phyloP scores from a whole-genome alignment of 1,284 basidiomycete genomes.

The Moesziomyces antarcticus region DNA sequence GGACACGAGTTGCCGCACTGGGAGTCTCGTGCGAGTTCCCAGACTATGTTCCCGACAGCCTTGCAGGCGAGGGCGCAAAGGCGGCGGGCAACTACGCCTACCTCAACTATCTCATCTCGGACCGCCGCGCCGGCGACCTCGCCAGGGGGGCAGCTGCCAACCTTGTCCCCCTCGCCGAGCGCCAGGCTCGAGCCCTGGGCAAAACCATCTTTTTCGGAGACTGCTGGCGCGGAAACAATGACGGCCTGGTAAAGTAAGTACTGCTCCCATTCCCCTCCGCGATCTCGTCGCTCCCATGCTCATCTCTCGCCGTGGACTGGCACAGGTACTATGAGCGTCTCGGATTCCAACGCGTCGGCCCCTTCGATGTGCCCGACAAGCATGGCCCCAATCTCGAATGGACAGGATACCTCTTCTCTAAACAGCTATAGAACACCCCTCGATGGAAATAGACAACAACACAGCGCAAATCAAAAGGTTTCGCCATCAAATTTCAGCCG shows the following conservation, averaged over 20 bases:
- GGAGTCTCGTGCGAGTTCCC: slow-evolving; percentile 16
- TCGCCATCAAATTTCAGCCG: too few species aligned
- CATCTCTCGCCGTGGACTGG: neutral
- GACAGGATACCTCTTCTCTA: slow-evolving; percentile 37
- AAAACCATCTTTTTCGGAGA: slow-evolving; percentile 32
- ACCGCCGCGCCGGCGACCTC: slow-evolving; percentile 23
- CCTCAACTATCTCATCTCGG: slow-evolving; percentile 37
- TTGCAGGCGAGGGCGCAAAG: neutral
- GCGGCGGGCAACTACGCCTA: slow-evolving; percentile 24
- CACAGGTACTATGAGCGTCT: slow-evolving; percentile 38
- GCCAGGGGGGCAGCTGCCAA: slow-evolving; percentile 26
- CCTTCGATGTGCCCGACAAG: slow-evolving; percentile 42
- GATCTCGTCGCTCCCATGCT: neutral
- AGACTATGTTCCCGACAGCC: slow-evolving; percentile 11
- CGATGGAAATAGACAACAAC: too few species aligned
- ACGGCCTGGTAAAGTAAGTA: slow-evolving; percentile 34
- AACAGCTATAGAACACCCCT: neutral
- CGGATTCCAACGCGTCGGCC: slow-evolving; percentile 25
- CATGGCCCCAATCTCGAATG: slow-evolving; percentile 32
- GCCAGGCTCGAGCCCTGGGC: slow-evolving; percentile 2
- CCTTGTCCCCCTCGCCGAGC: slow-evolving; percentile 12
- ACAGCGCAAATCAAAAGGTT: too few species aligned
- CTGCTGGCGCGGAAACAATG: slow-evolving; percentile 46
- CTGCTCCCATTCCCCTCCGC: neutral
- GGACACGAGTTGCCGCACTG: slow-evolving; percentile 26